Evolutionary conservation across 2,329 filamentous ascomycete genomes (phyloP), one percentile per base, ranked within the genome.

Genomic region (Pestalotiopsis fici): DNA sequence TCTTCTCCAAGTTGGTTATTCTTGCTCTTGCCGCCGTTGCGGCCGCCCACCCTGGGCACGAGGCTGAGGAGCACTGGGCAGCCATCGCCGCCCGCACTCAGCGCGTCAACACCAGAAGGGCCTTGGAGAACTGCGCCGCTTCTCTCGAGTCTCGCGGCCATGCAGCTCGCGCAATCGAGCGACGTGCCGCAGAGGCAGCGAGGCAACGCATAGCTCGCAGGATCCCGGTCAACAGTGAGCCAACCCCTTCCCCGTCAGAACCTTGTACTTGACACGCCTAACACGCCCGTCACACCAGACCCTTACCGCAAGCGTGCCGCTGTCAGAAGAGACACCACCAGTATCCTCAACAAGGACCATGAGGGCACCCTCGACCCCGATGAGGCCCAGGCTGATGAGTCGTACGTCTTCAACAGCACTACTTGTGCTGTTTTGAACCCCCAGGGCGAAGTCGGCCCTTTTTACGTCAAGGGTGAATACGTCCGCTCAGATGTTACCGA

Each of bases 391-490:
- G 23, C 60, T 21, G 37, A 43, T 31, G 60, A 63, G 23, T 25
- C 60, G 1, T 63, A 63, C 13, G 60, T 63, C 21, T 63, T 63
- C 60, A 63, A 63, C 60, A 54, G 37, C 60, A 63, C 60, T 18
- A 54, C 60, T 7, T 63, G n/a, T 43, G 43, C 18, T 28, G 76
- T 87, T 25, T 77, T 88, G 28, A 83, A 79, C 23, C 84, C 85
- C 0, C 85, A 87, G 72, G 82, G 83, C 28, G 86, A 82, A 3
- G 79, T 86, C 73, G 85, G 85, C 0, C 86, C 86, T 27, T 88
- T 87, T 77, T 88, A 83, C 69, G 83, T 87, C 60, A 73, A 78
- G 21, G 86, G 85, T 31, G 85, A 88, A 72, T 79, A 82, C 64
- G 74, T 88, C 66, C 82, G 86, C 31, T 69, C 78, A 28, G 77